Evolutionary conservation across 1,139 yeast genomes (phyloP).

Genomic region (Kodamaea arcana): DNA sequence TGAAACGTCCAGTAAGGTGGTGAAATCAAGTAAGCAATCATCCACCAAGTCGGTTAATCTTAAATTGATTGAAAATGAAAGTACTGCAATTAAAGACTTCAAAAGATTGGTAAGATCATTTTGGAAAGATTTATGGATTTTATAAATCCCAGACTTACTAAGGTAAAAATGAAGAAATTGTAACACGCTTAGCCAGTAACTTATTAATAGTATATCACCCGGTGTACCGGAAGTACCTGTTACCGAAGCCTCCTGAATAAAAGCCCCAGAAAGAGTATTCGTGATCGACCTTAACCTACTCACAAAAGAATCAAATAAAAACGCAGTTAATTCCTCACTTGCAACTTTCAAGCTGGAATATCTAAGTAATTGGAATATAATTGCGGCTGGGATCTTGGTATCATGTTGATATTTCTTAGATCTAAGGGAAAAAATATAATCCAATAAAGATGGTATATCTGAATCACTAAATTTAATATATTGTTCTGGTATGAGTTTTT

Average conservation of each 20-base stretch:
- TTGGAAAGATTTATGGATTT: conserved; percentile 50
- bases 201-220: conserved; percentile 64
- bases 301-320: conserved; percentile 56
- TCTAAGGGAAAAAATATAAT: conserved; percentile 48
- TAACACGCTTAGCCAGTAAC: conserved; percentile 70
- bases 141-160: conserved; percentile 52
- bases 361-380: conserved; percentile 62
- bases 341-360: conserved; percentile 57
- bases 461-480: conserved; percentile 59
- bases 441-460: conserved; percentile 59
- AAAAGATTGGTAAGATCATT: conserved; percentile 57
- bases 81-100: conserved; percentile 59
- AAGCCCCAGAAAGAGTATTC: conserved; percentile 56
- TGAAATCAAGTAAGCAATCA: conserved; percentile 59
- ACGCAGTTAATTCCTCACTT: conserved; percentile 51
- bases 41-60: conserved; percentile 55
- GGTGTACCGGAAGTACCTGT: conserved; percentile 16
- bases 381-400: conserved; percentile 64
- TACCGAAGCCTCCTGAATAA: conserved; percentile 19
- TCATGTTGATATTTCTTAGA: conserved; percentile 41
- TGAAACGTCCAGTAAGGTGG: conserved; percentile 62
- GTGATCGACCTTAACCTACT: conserved; percentile 60
- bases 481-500: conserved; percentile 42
- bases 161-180: conserved; percentile 67
- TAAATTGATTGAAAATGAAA: conserved; percentile 62